Conservation (phyloP, 495 filamentous ascomycete species). For the Diplogelasinospora grovesii region DNA sequence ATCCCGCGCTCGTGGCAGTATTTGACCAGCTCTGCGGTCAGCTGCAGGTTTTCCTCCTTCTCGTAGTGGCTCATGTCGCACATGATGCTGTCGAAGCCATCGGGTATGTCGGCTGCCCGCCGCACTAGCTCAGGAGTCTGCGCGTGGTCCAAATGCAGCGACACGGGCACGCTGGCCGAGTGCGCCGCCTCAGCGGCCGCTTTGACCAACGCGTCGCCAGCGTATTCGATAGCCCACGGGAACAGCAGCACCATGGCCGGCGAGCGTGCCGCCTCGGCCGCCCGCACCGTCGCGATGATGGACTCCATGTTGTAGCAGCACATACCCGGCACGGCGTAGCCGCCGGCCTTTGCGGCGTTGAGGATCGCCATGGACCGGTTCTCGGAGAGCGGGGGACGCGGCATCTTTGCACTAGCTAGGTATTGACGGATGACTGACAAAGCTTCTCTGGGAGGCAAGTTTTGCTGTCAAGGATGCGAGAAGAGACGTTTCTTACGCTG, state of each 20-base stretch:
- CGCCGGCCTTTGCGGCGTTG: constrained; percentile 54
- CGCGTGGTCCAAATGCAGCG: constrained; percentile 71
- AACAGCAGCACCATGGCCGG: constrained; percentile 81
- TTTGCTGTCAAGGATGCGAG: not conserved
- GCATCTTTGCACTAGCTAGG: constrained; percentile 37
- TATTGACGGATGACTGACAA: too few relatives aligned
- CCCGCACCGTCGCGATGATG: constrained; percentile 70
- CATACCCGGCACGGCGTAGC: constrained; percentile 69
- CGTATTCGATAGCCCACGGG: constrained; percentile 77
- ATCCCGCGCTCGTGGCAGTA: constrained; percentile 74
- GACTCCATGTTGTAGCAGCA: constrained; percentile 85
- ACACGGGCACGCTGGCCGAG: constrained; percentile 61
- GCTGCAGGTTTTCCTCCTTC: constrained; percentile 68
- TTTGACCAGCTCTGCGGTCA: constrained; percentile 61
- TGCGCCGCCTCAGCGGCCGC: constrained; percentile 45
- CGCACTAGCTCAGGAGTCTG: constrained; percentile 67
- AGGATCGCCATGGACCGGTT: constrained; percentile 67
- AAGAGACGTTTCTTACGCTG: too few relatives aligned
- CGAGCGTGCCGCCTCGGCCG: constrained; percentile 65
- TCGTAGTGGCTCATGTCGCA: constrained; percentile 79
- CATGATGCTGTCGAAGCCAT: constrained; percentile 75
- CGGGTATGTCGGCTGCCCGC: constrained; percentile 53
- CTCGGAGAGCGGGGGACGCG: constrained; percentile 40
- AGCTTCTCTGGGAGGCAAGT: not conserved
- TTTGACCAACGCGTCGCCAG: constrained; percentile 42